phyloP scores from a whole-genome alignment of 768 basidiomycete genomes.

The Chlorophyllum brunneum region DNA sequence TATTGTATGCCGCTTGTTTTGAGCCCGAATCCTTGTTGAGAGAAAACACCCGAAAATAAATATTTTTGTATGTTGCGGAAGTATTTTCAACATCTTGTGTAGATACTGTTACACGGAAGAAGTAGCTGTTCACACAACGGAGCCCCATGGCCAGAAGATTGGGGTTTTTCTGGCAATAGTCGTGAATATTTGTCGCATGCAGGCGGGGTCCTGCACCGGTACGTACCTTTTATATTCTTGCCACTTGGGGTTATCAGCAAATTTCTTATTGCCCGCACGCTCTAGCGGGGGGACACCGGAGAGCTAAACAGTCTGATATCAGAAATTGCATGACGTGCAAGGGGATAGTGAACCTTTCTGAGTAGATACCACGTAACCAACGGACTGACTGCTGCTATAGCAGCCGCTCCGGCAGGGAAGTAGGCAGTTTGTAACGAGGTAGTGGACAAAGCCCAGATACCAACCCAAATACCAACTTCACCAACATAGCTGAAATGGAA shows the following conservation, averaged over 20 bases:
- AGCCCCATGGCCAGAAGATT: constrained; percentile 45
- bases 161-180: constrained; percentile 25
- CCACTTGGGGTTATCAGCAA: constrained; percentile 50
- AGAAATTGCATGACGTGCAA: neutral
- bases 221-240: constrained; percentile 54
- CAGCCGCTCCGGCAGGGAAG: constrained; percentile 41
- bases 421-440: constrained; percentile 40
- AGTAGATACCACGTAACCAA: constrained; percentile 61
- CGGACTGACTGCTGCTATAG: constrained; percentile 52
- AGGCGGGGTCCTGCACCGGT: neutral
- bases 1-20: neutral
- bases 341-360: constrained; percentile 28
- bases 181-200: neutral
- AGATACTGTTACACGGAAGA: too few relatives aligned
- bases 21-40: neutral
- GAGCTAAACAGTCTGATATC: constrained; percentile 29
- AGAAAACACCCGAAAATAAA: neutral
- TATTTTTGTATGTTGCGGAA: neutral
- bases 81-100: neutral
- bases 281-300: constrained; percentile 76
- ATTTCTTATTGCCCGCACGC: constrained; percentile 50
- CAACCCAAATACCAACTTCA: constrained; percentile 68
- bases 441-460: constrained; percentile 57
- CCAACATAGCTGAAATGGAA: constrained; percentile 53
- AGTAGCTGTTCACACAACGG: constrained; percentile 6